Conservation (phyloP, 306 rosid genomes). For the Pterocarpus santalinus region DNA sequence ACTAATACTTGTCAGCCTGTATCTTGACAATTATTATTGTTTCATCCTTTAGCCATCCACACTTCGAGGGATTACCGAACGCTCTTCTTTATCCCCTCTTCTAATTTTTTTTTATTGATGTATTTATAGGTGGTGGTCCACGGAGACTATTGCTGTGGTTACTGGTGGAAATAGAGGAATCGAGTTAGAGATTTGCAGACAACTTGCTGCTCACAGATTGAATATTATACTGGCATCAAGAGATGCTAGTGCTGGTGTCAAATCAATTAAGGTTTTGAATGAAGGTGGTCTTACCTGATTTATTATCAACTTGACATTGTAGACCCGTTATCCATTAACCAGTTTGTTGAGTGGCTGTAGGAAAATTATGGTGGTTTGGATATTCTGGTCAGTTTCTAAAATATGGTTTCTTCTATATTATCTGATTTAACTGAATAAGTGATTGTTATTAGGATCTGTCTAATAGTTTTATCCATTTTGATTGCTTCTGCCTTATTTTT, state of each 20-base stretch:
- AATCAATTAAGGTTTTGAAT: slow-evolving; percentile 75
- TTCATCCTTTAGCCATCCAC: slow-evolving; percentile 1
- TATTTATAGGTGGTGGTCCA: slow-evolving; percentile 87
- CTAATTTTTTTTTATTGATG: background rate
- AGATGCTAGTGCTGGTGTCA: slow-evolving; percentile 65
- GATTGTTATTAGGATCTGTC: slow-evolving; percentile 31
- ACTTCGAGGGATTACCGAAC: background rate
- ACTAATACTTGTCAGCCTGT: background rate
- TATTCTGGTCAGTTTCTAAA: slow-evolving; percentile 73
- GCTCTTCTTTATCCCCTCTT: background rate
- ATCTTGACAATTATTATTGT: background rate
- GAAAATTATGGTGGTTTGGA: slow-evolving; percentile 84
- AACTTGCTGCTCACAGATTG: slow-evolving; percentile 51
- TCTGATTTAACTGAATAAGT: slow-evolving; percentile 1
- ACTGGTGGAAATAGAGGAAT: slow-evolving; percentile 73
- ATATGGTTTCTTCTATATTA: slow-evolving; percentile 12
- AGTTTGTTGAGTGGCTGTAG: slow-evolving; percentile 75
- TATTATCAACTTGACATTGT: slow-evolving; percentile 82
- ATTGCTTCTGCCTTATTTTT: slow-evolving; percentile 22
- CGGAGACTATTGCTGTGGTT: slow-evolving; percentile 84
- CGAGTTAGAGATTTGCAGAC: slow-evolving; percentile 52
- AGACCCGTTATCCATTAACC: slow-evolving; percentile 63
- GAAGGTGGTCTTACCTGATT: slow-evolving; percentile 79
- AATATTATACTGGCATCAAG: slow-evolving; percentile 53
- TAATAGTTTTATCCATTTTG: slow-evolving; percentile 17